Evolutionary conservation across 768 basidiomycete genomes (phyloP).

Genomic region (Galerina marginata): DNA sequence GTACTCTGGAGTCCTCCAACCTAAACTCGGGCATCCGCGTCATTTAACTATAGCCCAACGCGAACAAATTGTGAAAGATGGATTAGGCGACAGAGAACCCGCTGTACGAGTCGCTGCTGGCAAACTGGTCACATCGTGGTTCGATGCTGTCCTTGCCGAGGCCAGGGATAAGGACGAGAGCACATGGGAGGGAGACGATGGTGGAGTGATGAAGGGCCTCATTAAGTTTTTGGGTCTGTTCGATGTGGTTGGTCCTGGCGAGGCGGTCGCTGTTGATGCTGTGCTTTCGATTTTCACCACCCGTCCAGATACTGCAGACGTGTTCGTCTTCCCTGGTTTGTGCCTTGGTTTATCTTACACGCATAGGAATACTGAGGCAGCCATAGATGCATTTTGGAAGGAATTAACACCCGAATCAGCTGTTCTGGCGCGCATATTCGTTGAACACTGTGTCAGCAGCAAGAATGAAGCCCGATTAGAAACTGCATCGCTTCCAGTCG

Average conservation of each 20-base stretch:
- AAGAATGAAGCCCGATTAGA: slow-evolving; percentile 73
- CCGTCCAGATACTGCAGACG: slow-evolving; percentile 71
- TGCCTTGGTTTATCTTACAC: slow-evolving; percentile 5
- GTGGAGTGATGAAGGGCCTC: slow-evolving; percentile 50
- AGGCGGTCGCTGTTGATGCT: slow-evolving; percentile 85
- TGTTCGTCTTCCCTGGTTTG: slow-evolving; percentile 76
- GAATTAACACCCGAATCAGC: slow-evolving; percentile 78
- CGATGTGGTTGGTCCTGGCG: slow-evolving; percentile 67
- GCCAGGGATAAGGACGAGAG: slow-evolving; percentile 39
- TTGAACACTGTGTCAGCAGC: slow-evolving; percentile 75
- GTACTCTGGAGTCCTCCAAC: slow-evolving; percentile 68
- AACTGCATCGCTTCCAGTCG: slow-evolving; percentile 74
- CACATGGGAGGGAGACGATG: slow-evolving; percentile 49
- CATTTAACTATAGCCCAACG: slow-evolving; percentile 81
- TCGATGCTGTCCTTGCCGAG: slow-evolving; percentile 60
- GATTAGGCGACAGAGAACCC: slow-evolving; percentile 88
- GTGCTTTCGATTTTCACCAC: slow-evolving; percentile 76
- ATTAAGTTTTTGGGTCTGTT: slow-evolving; percentile 52
- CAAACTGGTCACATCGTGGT: slow-evolving; percentile 81
- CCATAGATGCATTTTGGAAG: slow-evolving; percentile 69
- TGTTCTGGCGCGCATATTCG: slow-evolving; percentile 83
- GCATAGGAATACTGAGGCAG: slow-evolving; percentile 38
- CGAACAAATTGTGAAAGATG: slow-evolving; percentile 84
- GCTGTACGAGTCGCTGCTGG: slow-evolving; percentile 82
- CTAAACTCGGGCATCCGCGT: slow-evolving; percentile 65